Conservation (phyloP, 2,329 filamentous ascomycete species). For the Aspergillus brunneoviolaceus region DNA sequence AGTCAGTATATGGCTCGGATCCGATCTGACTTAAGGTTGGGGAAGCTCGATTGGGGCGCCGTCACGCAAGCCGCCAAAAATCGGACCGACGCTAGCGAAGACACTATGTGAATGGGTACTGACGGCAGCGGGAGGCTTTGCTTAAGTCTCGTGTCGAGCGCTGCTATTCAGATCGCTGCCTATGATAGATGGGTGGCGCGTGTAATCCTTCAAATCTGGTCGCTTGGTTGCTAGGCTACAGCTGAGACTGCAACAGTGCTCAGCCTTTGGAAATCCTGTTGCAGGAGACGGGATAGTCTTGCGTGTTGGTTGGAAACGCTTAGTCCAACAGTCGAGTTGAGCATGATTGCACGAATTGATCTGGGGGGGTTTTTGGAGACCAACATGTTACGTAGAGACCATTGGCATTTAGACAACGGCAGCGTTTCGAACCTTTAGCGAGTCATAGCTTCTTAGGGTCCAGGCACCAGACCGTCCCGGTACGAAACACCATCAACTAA, state of each 20-base stretch:
- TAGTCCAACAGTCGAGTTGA: neutral
- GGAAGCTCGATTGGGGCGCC: neutral
- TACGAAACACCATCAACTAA: too few relatives aligned
- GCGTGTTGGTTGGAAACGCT: neutral
- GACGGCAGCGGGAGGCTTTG: neutral
- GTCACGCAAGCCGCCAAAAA: neutral
- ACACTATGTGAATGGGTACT: neutral
- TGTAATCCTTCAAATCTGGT: too few relatives aligned
- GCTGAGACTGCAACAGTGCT: neutral
- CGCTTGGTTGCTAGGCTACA: neutral
- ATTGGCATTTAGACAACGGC: neutral
- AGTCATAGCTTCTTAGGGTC: neutral
- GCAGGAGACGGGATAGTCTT: neutral
- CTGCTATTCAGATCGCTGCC: neutral
- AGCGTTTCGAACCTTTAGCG: neutral
- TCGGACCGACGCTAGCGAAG: neutral
- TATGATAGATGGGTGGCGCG: neutral
- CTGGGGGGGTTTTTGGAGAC: neutral
- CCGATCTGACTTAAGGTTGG: neutral
- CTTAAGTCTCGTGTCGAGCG: neutral
- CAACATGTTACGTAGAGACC: neutral
- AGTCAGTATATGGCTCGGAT: neutral
- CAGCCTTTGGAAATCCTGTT: neutral
- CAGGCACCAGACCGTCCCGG: neutral
- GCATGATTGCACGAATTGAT: neutral